Evolutionary conservation across 345 rosid species (phyloP).

Genomic region (Murraya paniculata): DNA sequence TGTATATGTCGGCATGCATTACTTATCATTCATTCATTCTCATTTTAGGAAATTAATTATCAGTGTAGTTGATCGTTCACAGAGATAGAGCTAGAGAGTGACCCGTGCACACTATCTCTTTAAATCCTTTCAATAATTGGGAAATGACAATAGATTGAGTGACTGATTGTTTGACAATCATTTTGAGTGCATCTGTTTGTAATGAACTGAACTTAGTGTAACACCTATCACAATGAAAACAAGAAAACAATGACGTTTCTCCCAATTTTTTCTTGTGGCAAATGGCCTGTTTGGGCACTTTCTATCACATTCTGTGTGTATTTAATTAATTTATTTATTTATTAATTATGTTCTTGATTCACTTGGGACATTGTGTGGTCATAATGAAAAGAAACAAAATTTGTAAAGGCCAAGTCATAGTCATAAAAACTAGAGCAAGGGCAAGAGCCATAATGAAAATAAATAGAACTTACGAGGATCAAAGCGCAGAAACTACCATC

Average conservation of each 20-base stretch:
- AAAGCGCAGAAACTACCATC: too few species aligned
- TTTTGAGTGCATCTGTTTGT: not conserved
- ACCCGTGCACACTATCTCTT: not conserved
- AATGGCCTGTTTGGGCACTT: too few species aligned
- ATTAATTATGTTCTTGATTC: too few species aligned
- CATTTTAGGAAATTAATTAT: not conserved
- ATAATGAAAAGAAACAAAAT: too few species aligned
- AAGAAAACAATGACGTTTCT: not conserved
- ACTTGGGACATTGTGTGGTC: too few species aligned
- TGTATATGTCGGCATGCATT: not conserved
- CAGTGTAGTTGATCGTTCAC: not conserved
- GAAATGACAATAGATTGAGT: not conserved
- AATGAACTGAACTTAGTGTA: not conserved
- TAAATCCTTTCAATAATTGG: not conserved
- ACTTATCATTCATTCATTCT: not conserved
- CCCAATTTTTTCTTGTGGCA: not conserved
- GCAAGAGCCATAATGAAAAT: too few species aligned
- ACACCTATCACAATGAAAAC: not conserved
- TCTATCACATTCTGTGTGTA: too few species aligned
- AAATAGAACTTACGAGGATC: too few species aligned
- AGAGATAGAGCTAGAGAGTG: not conserved
- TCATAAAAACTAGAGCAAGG: too few species aligned
- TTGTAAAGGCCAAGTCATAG: too few species aligned
- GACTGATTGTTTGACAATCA: not conserved
- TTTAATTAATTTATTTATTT: too few species aligned